Base-by-base conservation (phyloP, 441 rosid genomes). In the Eruca vesicaria region DNA sequence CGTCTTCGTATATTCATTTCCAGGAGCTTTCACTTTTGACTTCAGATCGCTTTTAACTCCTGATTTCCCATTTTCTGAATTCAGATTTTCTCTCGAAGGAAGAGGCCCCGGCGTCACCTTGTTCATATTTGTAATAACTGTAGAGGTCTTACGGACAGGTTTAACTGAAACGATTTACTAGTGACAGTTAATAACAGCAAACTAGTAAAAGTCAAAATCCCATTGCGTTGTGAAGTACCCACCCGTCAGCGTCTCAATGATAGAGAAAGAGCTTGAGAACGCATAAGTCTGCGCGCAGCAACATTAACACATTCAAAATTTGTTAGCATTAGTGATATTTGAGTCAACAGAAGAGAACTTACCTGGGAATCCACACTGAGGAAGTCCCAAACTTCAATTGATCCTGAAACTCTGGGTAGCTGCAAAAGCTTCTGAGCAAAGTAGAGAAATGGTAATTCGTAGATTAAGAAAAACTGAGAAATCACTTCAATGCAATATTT, bases 311-410 rank as follows among this genome's bases (percentile, higher is more conserved):
- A 74, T 82, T 79, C 71, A 77, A 66, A 50, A 59, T 15, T 65
- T 65, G 48, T 63, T 23, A 66, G 52, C 62, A 23, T 50, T 28
- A 35, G 45, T 10, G 18, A 16, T 56, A 19, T 69, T 59, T 26
- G 56, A 20, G 41, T 58, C 63, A 58, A 61, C 9, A 36, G 72
- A 82, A 66, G 73, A 75, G 48, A n/a, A 56, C 56, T 75, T 83
- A 94, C 99, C 98, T 94, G 99, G 48, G 99, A 96, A 86, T 96
- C 99, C 73, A 96, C 94, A 71, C 96, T 92, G 69, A 96, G 88
- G 76, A 96, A 96, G 87, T 94, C 98, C 99, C 99, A 92, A 76
- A 96, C 98, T 82, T 96, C 99, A 81, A 96, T 88, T 18, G 98
- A 96, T 77, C 97, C 98, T 55, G 99, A 92, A 82, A 96, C 73